Conservation (phyloP, 345 rosid species). For the Populus deltoides region DNA sequence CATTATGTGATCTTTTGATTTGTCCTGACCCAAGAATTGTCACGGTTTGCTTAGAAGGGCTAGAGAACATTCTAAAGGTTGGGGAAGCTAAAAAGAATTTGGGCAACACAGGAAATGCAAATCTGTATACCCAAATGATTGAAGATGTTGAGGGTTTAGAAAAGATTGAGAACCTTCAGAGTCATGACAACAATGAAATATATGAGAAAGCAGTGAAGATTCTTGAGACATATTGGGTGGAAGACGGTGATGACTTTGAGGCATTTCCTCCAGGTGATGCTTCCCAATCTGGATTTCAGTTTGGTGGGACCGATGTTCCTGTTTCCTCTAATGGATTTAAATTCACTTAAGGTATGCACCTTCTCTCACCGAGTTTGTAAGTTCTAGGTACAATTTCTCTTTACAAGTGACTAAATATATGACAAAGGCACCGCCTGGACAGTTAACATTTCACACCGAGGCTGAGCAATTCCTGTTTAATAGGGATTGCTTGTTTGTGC, state of each 20-base stretch:
- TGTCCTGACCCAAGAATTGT: slow-evolving; percentile 28
- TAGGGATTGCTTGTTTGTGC: not conserved
- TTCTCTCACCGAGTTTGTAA: not conserved
- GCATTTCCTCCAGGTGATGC: slow-evolving; percentile 10
- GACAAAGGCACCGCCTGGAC: not conserved
- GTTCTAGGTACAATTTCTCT: not conserved
- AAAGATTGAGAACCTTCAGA: slow-evolving; percentile 23
- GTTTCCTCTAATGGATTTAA: slow-evolving; percentile 21
- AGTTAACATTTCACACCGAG: not conserved
- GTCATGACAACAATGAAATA: slow-evolving; percentile 27
- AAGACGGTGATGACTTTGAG: slow-evolving; percentile 15
- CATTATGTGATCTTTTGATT: slow-evolving; percentile 25
- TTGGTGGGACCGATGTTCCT: slow-evolving; percentile 9
- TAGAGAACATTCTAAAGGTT: slow-evolving; percentile 27
- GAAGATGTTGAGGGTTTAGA: slow-evolving; percentile 27
- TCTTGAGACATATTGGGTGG: slow-evolving; percentile 25
- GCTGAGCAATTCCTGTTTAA: not conserved
- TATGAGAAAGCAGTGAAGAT: slow-evolving; percentile 27
- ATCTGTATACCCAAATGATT: slow-evolving; percentile 22
- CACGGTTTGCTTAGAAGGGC: slow-evolving; percentile 25
- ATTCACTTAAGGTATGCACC: slow-evolving; percentile 16
- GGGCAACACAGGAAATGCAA: slow-evolving; percentile 16
- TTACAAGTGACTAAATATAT: no score
- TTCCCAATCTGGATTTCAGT: slow-evolving; percentile 17
- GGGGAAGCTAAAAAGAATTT: slow-evolving; percentile 26